These are phyloP conservation scores for Annulohypoxylon stygium DNA, from an alignment of 495 filamentous ascomycete genomes.

Conservation along the genomic window DNA sequence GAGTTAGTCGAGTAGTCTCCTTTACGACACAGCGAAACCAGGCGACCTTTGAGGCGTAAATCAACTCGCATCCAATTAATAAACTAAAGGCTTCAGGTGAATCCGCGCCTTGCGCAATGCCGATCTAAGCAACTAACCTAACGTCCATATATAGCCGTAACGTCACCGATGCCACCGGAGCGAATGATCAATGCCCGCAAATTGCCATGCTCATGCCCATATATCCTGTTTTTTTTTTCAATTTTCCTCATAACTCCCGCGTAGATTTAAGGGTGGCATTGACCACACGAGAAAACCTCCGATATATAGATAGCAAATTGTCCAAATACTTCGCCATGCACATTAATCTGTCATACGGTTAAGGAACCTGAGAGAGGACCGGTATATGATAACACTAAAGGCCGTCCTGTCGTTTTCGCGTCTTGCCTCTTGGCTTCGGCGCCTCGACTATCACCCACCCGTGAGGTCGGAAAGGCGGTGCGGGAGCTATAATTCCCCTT, in stretches of 20 bases:
- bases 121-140: not conserved
- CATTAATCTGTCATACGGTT: not conserved
- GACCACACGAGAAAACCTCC: not conserved
- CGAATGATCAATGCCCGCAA: not conserved
- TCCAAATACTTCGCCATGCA: not conserved
- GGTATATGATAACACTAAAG: not conserved
- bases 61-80: not conserved
- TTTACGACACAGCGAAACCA: not conserved
- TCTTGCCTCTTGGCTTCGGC: constrained; percentile 38
- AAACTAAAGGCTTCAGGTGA: too few species aligned
- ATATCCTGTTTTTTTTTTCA: not conserved
- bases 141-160: not conserved
- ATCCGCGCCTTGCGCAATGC: not conserved
- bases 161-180: not conserved
- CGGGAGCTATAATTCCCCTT: constrained; percentile 10
- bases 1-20: not conserved
- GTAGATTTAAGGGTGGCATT: not conserved
- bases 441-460: constrained; percentile 14
- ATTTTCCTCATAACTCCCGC: not conserved
- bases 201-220: not conserved
- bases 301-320: not conserved
- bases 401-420: constrained; percentile 32
- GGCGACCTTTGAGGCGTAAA: not conserved
- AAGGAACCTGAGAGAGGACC: not conserved
- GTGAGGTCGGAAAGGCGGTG: not conserved